Conservation (phyloP, 2,329 filamentous ascomycete species). For the Hirsutella thompsonii region DNA sequence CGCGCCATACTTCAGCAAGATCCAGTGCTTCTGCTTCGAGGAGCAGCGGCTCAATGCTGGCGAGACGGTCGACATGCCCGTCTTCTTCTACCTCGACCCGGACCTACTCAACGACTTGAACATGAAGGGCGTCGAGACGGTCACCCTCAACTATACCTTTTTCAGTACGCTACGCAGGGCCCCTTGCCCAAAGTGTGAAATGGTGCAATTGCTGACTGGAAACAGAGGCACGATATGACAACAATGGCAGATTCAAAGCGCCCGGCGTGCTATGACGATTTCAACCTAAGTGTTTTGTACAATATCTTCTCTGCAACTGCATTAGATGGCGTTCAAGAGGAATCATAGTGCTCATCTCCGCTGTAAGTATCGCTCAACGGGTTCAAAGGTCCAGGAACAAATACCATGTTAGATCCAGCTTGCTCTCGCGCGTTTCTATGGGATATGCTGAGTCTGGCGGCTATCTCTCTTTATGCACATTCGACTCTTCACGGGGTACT, state of each 20-base stretch:
- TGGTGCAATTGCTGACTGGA: slow-evolving; percentile 18
- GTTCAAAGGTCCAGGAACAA: no score
- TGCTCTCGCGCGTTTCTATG: no score
- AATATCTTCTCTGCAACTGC: background rate
- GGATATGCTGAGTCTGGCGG: no score
- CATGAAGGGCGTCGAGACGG: slow-evolving; percentile 89
- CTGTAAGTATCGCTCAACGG: no score
- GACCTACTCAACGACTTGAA: slow-evolving; percentile 85
- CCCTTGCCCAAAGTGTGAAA: background rate
- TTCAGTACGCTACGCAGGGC: slow-evolving; percentile 62
- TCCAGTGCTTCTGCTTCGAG: slow-evolving; percentile 99
- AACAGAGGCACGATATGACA: slow-evolving; percentile 31
- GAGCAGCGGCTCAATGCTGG: slow-evolving; percentile 88
- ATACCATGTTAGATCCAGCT: no score
- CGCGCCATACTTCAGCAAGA: slow-evolving; percentile 97
- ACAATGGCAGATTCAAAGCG: slow-evolving; percentile 29
- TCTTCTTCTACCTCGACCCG: slow-evolving; percentile 98
- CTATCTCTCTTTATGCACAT: no score
- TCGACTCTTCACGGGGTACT: no score
- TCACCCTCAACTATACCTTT: slow-evolving; percentile 94
- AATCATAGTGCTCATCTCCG: no score
- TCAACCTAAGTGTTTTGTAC: background rate
- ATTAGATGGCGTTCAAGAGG: background rate
- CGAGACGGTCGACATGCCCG: slow-evolving; percentile 98
- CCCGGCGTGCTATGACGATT: slow-evolving; percentile 15